Evolutionary conservation across 768 basidiomycete species (phyloP).

Genomic region (Russula dissimulans): DNA sequence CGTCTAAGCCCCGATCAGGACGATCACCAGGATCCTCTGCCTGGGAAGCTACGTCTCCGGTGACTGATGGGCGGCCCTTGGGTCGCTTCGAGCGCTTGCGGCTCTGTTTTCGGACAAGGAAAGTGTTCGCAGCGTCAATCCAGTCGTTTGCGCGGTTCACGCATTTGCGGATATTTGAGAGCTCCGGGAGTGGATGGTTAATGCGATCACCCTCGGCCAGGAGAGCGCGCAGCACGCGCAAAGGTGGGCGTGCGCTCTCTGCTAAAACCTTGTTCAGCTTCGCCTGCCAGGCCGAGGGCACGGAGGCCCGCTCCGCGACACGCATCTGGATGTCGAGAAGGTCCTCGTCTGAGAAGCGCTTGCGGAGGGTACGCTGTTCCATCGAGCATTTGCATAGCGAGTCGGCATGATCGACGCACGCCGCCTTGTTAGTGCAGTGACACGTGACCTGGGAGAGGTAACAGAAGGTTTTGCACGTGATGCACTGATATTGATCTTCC

Average conservation of each 20-base stretch:
- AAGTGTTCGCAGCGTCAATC: conserved; percentile 77
- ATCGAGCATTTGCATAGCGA: conserved; percentile 61
- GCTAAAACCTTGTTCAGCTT: conserved; percentile 59
- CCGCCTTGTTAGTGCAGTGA: conserved; percentile 64
- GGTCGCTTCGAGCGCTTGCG: conserved; percentile 61
- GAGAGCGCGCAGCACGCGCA: conserved; percentile 73
- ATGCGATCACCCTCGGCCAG: conserved; percentile 86
- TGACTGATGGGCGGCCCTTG: conserved; percentile 38
- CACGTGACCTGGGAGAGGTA: conserved; percentile 91
- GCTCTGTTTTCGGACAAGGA: conserved; percentile 70
- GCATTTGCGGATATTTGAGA: conserved; percentile 63
- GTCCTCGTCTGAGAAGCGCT: conserved; percentile 74
- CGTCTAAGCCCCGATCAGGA: conserved; percentile 61
- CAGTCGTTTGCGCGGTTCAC: conserved; percentile 77
- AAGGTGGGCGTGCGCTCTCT: conserved; percentile 60
- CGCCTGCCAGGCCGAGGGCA: conserved; percentile 66
- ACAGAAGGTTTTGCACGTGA: conserved; percentile 86
- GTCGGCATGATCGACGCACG: conserved; percentile 78
- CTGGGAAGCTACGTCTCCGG: conserved; percentile 29
- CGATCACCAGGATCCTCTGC: conserved; percentile 53
- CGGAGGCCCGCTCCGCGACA: conserved; percentile 59
- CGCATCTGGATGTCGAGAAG: conserved; percentile 56
- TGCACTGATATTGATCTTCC: conserved; percentile 95
- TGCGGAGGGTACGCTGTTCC: conserved; percentile 55
- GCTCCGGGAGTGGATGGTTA: conserved; percentile 61